Percentiles rank a stretch among this genome's conserved stretches.
These are phyloP conservation scores for Penicillium longicatenatum DNA, from an alignment of 495 filamentous ascomycete genomes.

Conservation along the genomic window DNA sequence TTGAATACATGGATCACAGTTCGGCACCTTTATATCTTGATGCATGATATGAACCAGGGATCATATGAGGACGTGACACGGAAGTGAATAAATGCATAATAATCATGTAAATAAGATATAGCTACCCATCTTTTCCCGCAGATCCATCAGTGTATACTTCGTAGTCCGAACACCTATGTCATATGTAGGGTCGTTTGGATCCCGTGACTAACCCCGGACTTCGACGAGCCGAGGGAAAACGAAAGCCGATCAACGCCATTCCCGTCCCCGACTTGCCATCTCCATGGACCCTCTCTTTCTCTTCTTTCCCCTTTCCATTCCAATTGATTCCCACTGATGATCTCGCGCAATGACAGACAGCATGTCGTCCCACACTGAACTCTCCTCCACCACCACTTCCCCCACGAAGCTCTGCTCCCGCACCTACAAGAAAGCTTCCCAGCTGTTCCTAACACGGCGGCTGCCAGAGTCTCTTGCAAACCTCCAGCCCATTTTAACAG, in stretches of 20 bases:
- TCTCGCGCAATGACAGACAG: conserved; percentile 38
- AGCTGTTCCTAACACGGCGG: conserved; percentile 89
- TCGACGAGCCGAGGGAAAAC: conserved; percentile 37
- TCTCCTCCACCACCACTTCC: conserved; percentile 53
- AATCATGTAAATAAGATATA: no score
- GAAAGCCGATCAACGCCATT: conserved; percentile 31
- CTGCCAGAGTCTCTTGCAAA: conserved; percentile 84
- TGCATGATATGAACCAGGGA: no score
- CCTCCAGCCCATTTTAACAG: conserved; percentile 74
- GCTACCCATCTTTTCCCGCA: no score
- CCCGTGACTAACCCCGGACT: conserved; percentile 38
- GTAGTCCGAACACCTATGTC: not conserved
- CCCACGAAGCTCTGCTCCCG: conserved; percentile 64
- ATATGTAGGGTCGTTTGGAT: conserved; percentile 5
- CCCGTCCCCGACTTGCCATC: conserved; percentile 12
- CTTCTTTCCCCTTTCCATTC: conserved; percentile 1
- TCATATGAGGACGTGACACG: no score
- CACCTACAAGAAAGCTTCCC: conserved; percentile 82
- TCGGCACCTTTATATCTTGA: no score
- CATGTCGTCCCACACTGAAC: conserved; percentile 45
- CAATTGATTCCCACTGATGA: conserved; percentile 2
- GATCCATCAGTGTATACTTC: not conserved
- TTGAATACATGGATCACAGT: no score
- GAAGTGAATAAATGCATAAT: no score
- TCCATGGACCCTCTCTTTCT: conserved; percentile 8